These are phyloP conservation scores for Radiomyces spectabilis DNA, from an alignment of 192 early-diverging fungal genomes.

Conservation along the genomic window DNA sequence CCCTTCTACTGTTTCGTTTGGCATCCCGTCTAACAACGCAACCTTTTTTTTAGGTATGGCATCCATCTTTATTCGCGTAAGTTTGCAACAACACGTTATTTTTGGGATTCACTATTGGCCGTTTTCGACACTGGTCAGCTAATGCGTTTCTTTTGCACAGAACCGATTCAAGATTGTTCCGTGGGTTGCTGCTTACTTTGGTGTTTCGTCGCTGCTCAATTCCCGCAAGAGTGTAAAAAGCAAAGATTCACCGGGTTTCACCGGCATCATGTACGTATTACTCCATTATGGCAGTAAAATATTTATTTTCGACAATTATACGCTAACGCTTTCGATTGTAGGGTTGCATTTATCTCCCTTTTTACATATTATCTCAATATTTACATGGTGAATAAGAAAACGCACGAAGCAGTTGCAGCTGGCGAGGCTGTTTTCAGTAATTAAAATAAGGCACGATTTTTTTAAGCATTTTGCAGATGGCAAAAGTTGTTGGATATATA, in stretches of 20 bases:
- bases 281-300: background rate
- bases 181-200: constrained; percentile 29
- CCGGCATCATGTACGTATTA: constrained; percentile 22
- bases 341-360: constrained; percentile 15
- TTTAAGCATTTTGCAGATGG: too few relatives aligned
- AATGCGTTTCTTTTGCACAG: background rate
- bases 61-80: constrained; percentile 28
- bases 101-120: background rate
- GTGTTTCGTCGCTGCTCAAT: constrained; percentile 19
- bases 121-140: background rate
- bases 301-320: background rate
- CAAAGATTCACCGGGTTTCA: constrained; percentile 12
- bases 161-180: constrained; percentile 22
- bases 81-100: background rate
- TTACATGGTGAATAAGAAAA: constrained; percentile 6
- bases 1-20: background rate
- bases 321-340: background rate
- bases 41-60: constrained; percentile 16
- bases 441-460: too few relatives aligned
- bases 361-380: constrained; percentile 19
- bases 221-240: constrained; percentile 15
- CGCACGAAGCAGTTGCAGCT: background rate
- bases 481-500: too few relatives aligned
- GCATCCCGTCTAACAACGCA: background rate
- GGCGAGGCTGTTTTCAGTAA: too few relatives aligned